Evolutionary conservation across 257 asterid species (phyloP).

Genomic region (Nyctanthes arbortristis): DNA sequence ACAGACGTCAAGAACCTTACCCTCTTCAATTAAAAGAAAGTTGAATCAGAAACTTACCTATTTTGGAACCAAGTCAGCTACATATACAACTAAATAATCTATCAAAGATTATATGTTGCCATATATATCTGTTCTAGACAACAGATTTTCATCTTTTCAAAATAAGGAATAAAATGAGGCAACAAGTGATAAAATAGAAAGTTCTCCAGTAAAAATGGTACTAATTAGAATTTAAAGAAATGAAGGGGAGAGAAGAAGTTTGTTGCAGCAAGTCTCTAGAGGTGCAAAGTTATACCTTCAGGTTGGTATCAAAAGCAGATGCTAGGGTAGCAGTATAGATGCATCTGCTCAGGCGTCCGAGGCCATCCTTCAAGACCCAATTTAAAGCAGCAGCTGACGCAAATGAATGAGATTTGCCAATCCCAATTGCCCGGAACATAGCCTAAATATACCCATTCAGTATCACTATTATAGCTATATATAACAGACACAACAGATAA

Average conservation of each 20-base stretch:
- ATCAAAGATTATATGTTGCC: background rate
- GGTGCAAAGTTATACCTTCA: slow-evolving; percentile 54
- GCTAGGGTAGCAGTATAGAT: slow-evolving; percentile 93
- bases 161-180: background rate
- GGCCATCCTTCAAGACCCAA: slow-evolving; percentile 98
- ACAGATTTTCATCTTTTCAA: background rate
- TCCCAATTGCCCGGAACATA: slow-evolving; percentile 97
- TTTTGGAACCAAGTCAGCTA: slow-evolving; percentile 5
- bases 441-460: slow-evolving; percentile 52
- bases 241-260: background rate
- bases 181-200: background rate
- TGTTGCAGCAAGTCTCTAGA: background rate
- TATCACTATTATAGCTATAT: slow-evolving; percentile 22
- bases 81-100: background rate
- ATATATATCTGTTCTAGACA: background rate
- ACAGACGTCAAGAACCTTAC: slow-evolving; percentile 88
- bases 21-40: slow-evolving; percentile 58
- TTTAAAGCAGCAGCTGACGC: slow-evolving; percentile 96
- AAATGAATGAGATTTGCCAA: slow-evolving; percentile 82
- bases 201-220: no score
- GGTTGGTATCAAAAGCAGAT: slow-evolving; percentile 92
- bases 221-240: background rate
- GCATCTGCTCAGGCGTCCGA: slow-evolving; percentile 90
- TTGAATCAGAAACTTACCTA: slow-evolving; percentile 24
- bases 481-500: background rate